Evolutionary conservation across 192 early-diverging fungal species (phyloP), one percentile per base, ranked within the genome.

Genomic region (Entomortierella beljakovae): DNA sequence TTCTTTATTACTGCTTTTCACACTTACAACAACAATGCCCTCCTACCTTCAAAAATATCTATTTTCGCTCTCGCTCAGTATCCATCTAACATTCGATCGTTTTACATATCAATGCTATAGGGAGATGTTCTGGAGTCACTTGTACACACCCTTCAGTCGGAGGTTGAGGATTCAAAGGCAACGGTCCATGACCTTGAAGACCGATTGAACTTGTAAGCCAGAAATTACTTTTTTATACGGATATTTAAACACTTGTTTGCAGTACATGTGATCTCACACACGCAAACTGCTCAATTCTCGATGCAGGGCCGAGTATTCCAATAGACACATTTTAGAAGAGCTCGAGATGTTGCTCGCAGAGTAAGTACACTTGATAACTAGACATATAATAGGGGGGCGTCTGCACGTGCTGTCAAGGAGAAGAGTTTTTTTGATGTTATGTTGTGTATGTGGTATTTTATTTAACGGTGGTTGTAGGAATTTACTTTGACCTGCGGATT

Each of bases 281-380:
- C 43, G 43, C 43, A 15, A 46, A n/a, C 61, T 50, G 42, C 29
- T 35, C 31, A 4, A 37, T 52, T 64, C 54, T 34, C n/a, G 13
- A 35, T 67, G n/a, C 57, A 79, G 75, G 40, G 75, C 75, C 58
- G 75, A 79, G 51, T 38, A 69, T 48, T 70, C 67, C 28, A 69
- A 58, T 51, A 50, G 56, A 25, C 50, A 37, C 43, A 79, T 79
- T 37, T 57, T 79, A 25, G 75, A 79, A 46, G 75, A 79, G 57
- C 67, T 79, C 26, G 59, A 70, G 40, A 64, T 49, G 57, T 51
- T 79, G 20, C 67, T 79, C 31, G 62, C 75, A 31, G 50, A 70
- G 75, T 70, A 79, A 79, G 75, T 79, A 32, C 23, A 2, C n/a
- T n/a, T n/a, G n/a, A n/a, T n/a, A 1, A 48, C 6, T 22, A 64